Conservation (phyloP, 2,329 filamentous ascomycete genomes). For the Scytalidium sp. region DNA sequence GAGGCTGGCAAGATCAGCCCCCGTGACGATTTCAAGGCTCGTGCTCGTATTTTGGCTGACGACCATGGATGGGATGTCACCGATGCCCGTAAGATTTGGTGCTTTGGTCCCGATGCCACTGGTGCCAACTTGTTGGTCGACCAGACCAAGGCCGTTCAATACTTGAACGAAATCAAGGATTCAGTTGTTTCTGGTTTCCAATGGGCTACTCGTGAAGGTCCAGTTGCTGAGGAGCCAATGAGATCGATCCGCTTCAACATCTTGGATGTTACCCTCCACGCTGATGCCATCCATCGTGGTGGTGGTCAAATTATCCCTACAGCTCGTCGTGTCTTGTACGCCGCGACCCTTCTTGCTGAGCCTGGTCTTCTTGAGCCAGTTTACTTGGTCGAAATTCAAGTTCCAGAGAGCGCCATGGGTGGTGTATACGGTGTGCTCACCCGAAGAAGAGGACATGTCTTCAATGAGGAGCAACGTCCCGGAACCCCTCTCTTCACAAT, state of each 20-base stretch:
- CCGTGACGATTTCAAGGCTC: constrained; percentile 98
- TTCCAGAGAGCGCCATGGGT: constrained; percentile 98
- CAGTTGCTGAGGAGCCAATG: constrained; percentile 97
- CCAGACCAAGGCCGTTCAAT: constrained; percentile 99
- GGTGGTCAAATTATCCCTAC: constrained; percentile 99
- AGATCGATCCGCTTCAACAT: constrained; percentile 97
- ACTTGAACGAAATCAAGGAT: constrained; percentile 99
- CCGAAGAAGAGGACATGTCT: constrained; percentile 97
- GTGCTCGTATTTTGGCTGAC: constrained; percentile 93
- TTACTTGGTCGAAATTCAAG: constrained; percentile 99
- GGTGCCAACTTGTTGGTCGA: constrained; percentile 98
- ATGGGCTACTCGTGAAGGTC: constrained; percentile 98
- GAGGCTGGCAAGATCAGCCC: constrained; percentile 89
- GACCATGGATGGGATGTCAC: constrained; percentile 99
- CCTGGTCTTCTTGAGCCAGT: constrained; percentile 93
- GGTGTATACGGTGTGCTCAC: constrained; percentile 99
- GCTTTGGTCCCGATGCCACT: constrained; percentile 96
- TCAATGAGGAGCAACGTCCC: constrained; percentile 95
- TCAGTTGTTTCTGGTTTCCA: constrained; percentile 99
- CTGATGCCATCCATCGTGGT: constrained; percentile 99
- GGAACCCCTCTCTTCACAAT: constrained; percentile 99
- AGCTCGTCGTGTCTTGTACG: constrained; percentile 95
- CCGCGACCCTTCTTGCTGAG: constrained; percentile 84
- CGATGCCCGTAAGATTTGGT: constrained; percentile 99
- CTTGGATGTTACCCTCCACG: constrained; percentile 98